Evolutionary conservation across 2,329 filamentous ascomycete species (phyloP).

Genomic region (Colletotrichum ledebouriae): DNA sequence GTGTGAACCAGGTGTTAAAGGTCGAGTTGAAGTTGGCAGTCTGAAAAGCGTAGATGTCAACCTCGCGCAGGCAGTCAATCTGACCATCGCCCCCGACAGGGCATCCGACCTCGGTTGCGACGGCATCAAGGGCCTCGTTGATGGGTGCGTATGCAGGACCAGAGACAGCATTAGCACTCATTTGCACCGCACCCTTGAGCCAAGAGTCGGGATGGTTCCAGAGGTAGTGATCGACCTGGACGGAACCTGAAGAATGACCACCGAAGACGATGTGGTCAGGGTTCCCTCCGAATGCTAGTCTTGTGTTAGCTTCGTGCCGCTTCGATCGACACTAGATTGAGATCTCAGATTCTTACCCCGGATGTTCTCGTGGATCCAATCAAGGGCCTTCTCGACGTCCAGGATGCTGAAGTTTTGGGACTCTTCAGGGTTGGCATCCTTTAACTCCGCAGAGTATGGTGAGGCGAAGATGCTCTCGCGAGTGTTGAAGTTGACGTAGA

Average conservation of each 20-base stretch:
- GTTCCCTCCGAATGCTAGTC: slow-evolving; percentile 57
- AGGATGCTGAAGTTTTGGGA: slow-evolving; percentile 51
- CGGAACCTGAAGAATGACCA: slow-evolving; percentile 55
- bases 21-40: slow-evolving; percentile 52
- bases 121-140: slow-evolving; percentile 53
- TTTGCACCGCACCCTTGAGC: slow-evolving; percentile 55
- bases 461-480: slow-evolving; percentile 60
- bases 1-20: slow-evolving; percentile 58
- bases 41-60: slow-evolving; percentile 49
- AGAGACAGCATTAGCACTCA: slow-evolving; percentile 58
- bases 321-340: slow-evolving; percentile 1
- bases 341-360: slow-evolving; percentile 33
- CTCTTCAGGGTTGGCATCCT: slow-evolving; percentile 46
- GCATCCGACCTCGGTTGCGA: slow-evolving; percentile 55
- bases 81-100: slow-evolving; percentile 48
- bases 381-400: slow-evolving; percentile 54
- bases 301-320: slow-evolving; percentile 9
- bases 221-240: slow-evolving; percentile 57
- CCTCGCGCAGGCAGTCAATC: slow-evolving; percentile 54
- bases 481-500: slow-evolving; percentile 57
- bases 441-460: slow-evolving; percentile 56
- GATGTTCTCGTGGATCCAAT: slow-evolving; percentile 57
- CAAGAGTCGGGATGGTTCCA: slow-evolving; percentile 56
- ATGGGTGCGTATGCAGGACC: slow-evolving; percentile 55
- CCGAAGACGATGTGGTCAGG: slow-evolving; percentile 61